Evolutionary conservation across 768 basidiomycete genomes (phyloP).

Genomic region (Phanerochaete carnosa): DNA sequence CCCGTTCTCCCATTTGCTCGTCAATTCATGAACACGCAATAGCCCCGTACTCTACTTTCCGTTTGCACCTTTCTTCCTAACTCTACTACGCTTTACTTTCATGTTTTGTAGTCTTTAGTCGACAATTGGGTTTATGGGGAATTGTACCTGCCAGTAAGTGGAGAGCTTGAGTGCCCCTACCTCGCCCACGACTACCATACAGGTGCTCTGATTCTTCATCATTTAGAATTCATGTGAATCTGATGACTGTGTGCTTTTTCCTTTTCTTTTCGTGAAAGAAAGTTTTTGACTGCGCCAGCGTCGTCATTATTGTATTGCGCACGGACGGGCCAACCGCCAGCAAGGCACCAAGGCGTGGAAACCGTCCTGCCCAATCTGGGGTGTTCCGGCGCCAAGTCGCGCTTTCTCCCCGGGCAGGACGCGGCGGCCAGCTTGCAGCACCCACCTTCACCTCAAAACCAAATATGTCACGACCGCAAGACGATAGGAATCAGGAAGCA

Average conservation of each 20-base stretch:
- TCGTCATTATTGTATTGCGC: too few relatives aligned
- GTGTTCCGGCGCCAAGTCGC: background rate
- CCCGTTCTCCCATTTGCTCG: slow-evolving; percentile 14
- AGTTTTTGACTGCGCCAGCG: background rate
- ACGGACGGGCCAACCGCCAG: too few relatives aligned
- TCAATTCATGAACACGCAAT: slow-evolving; percentile 15
- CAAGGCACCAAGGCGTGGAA: background rate
- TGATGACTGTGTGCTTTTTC: background rate
- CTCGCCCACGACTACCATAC: background rate
- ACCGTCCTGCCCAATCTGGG: background rate
- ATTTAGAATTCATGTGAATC: slow-evolving; percentile 2
- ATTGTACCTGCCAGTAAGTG: slow-evolving; percentile 28
- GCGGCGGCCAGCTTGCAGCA: background rate
- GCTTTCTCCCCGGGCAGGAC: background rate
- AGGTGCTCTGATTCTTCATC: background rate
- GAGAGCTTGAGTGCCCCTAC: background rate
- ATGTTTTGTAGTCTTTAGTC: slow-evolving; percentile 34
- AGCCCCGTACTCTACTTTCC: slow-evolving; percentile 14
- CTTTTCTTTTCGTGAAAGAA: background rate
- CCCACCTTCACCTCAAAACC: background rate
- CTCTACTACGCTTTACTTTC: slow-evolving; percentile 19
- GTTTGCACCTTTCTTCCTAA: slow-evolving; percentile 4
- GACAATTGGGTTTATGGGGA: slow-evolving; percentile 31
- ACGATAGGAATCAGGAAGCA: slow-evolving; percentile 60
- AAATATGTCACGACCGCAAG: slow-evolving; percentile 42